Evolutionary conservation across 805 yeast species (phyloP).

Genomic region (Lachancea cidri): DNA sequence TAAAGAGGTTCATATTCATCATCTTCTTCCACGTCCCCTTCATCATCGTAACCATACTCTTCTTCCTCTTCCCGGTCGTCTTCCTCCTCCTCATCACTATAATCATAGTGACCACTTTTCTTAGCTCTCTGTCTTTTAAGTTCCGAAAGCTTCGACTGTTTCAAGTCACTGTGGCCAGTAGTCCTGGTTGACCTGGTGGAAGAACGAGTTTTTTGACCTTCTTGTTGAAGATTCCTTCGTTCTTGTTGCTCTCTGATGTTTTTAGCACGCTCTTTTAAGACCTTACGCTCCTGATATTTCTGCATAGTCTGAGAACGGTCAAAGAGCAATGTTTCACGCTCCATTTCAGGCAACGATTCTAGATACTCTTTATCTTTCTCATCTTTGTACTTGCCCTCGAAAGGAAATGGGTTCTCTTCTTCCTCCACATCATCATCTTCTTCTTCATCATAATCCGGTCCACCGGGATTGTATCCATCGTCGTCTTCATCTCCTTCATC

Average conservation of each 20-base stretch:
- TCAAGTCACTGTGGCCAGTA: constrained; percentile 36
- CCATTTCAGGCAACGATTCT: constrained; percentile 78
- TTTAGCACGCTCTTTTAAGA: constrained; percentile 76
- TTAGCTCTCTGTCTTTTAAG: constrained; percentile 72
- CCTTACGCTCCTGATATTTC: constrained; percentile 75
- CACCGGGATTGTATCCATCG: constrained; percentile 37
- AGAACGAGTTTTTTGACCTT: constrained; percentile 23
- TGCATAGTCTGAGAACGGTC: constrained; percentile 93
- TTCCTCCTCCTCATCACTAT: constrained; percentile 45
- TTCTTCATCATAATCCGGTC: constrained; percentile 26
- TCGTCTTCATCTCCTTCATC: constrained; percentile 40
- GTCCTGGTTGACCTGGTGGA: constrained; percentile 36
- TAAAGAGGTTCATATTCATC: constrained; percentile 36
- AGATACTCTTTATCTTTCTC: constrained; percentile 66
- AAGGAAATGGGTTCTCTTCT: constrained; percentile 75
- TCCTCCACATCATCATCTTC: constrained; percentile 37
- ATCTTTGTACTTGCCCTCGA: constrained; percentile 86
- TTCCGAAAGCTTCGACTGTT: constrained; percentile 57
- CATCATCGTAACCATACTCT: constrained; percentile 36
- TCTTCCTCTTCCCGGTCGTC: constrained; percentile 37
- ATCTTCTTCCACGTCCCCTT: constrained; percentile 40
- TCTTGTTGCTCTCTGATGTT: constrained; percentile 34
- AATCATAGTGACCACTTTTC: constrained; percentile 41
- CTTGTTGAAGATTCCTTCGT: constrained; percentile 23
- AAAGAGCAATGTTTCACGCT: constrained; percentile 83